Evolutionary conservation across 257 asterid species (phyloP), one percentile per base, ranked within the genome.

Genomic region (Eustoma russellianum): DNA sequence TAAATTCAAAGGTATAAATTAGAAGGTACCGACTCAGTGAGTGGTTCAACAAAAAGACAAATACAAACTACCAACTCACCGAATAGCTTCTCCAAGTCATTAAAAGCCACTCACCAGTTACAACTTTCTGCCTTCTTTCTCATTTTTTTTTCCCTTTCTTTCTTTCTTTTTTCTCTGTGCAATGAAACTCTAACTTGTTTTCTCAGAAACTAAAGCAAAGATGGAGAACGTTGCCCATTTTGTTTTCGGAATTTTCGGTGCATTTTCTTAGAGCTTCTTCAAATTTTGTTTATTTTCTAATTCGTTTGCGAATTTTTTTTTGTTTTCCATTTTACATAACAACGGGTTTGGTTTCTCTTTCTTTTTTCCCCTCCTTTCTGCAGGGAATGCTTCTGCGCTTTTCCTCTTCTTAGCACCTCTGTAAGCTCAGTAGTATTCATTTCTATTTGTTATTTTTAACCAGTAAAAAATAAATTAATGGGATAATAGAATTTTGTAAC

Each of bases 351-450:
- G 13, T 2, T 17, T 0, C 61, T 30, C 30, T 24, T 24, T 24
- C 30, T 24, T 24, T 51, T 35, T 50, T 24, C 34, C 1, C 9
- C 13, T n/a, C 55, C 48, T 19, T 13, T 17, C 12, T n/a, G 50
- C 74, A 85, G 95, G 95, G 49, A 83, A 88, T 67, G 80, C 77
- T 47, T 73, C 80, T 55, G 97, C 91, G 9, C 70, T 88, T 67
- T 85, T 82, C 49, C 77, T 88, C 62, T 88, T 85, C 84, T 61
- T 88, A 70, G 76, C 97, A 10, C 97, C 97, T 19, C 50, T 71
- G 97, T 88, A 70, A 77, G 82, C 30, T 24, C 3, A 24, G 3
- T 4, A 24, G 3, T 24, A 24, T 24, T 24, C 30, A 24, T 24
- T 24, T 24, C 30, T n/a, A n/a, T n/a, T n/a, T n/a, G n/a, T 24